These are phyloP conservation scores for Ustilago crameri DNA, from an alignment of 1,284 basidiomycete genomes.

Conservation along the genomic window DNA sequence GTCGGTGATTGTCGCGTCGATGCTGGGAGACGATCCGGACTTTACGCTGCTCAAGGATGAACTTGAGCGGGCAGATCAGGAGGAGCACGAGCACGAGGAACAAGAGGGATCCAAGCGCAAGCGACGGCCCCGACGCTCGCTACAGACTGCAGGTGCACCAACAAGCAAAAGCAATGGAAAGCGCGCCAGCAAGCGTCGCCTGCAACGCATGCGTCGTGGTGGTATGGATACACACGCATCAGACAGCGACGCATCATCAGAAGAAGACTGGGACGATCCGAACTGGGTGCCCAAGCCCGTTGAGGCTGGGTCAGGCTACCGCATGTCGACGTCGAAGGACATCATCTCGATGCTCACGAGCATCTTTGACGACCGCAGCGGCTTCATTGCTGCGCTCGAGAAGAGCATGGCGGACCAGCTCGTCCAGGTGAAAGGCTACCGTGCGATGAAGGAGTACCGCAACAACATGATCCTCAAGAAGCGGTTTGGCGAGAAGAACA, in stretches of 20 bases:
- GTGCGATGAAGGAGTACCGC: conserved; percentile 57
- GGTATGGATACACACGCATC: conserved; percentile 18
- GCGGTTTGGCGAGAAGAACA: conserved; percentile 60
- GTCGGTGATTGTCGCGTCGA: conserved; percentile 59
- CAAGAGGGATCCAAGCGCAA: conserved; percentile 8
- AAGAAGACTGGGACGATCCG: conserved; percentile 48
- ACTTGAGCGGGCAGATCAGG: conserved; percentile 47
- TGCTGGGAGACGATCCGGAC: conserved; percentile 61
- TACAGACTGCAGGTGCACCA: conserved; percentile 9
- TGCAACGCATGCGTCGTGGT: conserved; percentile 3
- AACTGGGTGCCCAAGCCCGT: conserved; percentile 58
- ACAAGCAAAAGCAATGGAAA: conserved; percentile 7
- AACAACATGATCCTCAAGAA: conserved; percentile 66
- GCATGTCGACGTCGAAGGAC: conserved; percentile 58
- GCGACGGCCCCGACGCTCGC: conserved; percentile 24
- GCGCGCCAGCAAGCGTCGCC: conserved; percentile 15
- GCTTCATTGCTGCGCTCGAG: conserved; percentile 64
- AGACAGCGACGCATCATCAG: conserved; percentile 42
- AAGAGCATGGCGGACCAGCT: conserved; percentile 63
- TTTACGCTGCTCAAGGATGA: conserved; percentile 62
- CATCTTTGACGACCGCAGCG: conserved; percentile 65
- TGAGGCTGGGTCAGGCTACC: conserved; percentile 58
- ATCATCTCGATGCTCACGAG: conserved; percentile 64
- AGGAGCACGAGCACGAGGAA: conserved; percentile 38
- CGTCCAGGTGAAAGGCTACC: conserved; percentile 57